These are phyloP conservation scores for Colletotrichum godetiae DNA, from an alignment of 2,329 filamentous ascomycete genomes.

Conservation along the genomic window DNA sequence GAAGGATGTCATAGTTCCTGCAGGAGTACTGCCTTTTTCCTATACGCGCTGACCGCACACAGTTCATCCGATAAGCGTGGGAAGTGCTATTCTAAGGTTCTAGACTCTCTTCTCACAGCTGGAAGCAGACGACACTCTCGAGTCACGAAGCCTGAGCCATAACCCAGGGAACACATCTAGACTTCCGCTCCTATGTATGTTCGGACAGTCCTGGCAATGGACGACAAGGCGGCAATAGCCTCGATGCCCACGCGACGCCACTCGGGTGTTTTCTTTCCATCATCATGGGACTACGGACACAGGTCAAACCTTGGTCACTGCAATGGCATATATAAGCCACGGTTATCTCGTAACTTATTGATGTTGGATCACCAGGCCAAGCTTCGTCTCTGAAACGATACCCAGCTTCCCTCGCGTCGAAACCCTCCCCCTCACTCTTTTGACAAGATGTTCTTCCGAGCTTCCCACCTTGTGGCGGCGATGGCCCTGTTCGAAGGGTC, in stretches of 20 bases:
- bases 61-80: background rate
- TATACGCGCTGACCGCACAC: slow-evolving; percentile 12
- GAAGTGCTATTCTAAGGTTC: background rate
- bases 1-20: background rate
- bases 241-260: slow-evolving; percentile 7
- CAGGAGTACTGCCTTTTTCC: background rate
- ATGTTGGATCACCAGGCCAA: background rate
- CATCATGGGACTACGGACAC: background rate
- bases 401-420: background rate
- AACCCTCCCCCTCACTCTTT: background rate
- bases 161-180: background rate
- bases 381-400: background rate
- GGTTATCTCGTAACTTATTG: background rate
- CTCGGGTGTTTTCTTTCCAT: slow-evolving; percentile 5
- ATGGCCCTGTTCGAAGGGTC: slow-evolving; percentile 23
- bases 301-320: background rate
- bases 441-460: slow-evolving; percentile 11
- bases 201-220: background rate
- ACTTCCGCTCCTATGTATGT: background rate
- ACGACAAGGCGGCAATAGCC: slow-evolving; percentile 4
- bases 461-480: slow-evolving; percentile 5
- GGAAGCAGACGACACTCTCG: background rate
- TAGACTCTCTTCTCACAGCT: background rate
- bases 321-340: background rate
- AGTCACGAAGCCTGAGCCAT: slow-evolving; percentile 17